Base-by-base conservation (phyloP, 345 rosid genomes). In the Citrus trifoliata region DNA sequence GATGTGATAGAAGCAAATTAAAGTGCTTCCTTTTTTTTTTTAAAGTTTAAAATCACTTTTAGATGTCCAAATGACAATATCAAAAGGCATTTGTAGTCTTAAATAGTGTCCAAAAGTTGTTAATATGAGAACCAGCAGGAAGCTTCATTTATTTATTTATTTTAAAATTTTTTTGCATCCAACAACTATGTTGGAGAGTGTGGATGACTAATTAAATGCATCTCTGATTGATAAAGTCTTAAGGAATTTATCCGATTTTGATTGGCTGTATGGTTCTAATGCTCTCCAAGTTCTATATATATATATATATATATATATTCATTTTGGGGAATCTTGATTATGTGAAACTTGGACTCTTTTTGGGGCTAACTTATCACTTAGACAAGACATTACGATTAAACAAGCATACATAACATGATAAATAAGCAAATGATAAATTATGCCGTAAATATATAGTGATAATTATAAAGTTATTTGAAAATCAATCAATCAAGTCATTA, bases 201-300 rank as follows among this genome's bases (percentile, higher is more conserved):
- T 10, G 5, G 32, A 12, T 12, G 32, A 42, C 6, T 68, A 10
- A n/a, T 67, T 69, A 25, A 69, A 9, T 42, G 8, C 33, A 46
- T 53, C 30, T n/a, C 51, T 56, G 4, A 56, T 58, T 7, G 38
- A n/a, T 58, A 56, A 73, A 73, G 30, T 73, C 22, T n/a, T 22
- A 58, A 32, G 25, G 76, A 73, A 73, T 73, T 51, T 33, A 73
- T 73, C 64, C 75, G 18, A 72, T 35, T 72, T 56, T 73, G 76
- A 58, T 73, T 73, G 66, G 76, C 66, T 37, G 16, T 35, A 51
- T 6, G 24, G 24, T 51, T 70, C 74, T 32, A 73, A 58, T 58
- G 13, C 56, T 58, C 66, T 58, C 46, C 25, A 9, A 35, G 22
- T 33, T 72, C 21, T 58, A 72, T 2, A 22, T 2, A 40, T 72